Base-by-base conservation (phyloP, 192 early-diverging fungal genomes). In the Entomortierella chlamydospora region DNA sequence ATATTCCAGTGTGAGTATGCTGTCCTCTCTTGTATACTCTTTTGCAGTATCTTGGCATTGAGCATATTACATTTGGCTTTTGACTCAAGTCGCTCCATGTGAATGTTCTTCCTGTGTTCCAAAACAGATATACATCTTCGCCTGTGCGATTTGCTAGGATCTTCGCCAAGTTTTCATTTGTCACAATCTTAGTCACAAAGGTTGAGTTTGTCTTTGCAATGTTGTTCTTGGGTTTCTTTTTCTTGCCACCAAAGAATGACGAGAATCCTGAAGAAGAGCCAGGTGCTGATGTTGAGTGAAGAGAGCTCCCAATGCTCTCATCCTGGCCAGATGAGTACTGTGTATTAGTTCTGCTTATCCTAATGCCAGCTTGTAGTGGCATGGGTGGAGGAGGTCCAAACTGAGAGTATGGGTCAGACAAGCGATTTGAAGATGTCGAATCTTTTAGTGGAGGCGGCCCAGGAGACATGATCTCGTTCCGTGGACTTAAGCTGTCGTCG, bases 121-220 rank as follows among this genome's bases (percentile, higher is more conserved):
- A 87, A 72, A 95, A 93, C 43, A 95, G 61, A 73, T 92, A 93
- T 0, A 90, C 89, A 41, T 89, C 86, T 52, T 89, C 90, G 53
- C 82, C 81, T 22, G 81, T 82, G 26, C 88, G 71, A 47, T 84
- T 85, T 42, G 84, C 81, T 26, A 91, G 71, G 58, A 91, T 86
- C 62, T 84, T 87, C 26, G 91, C 89, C 28, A 94, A 72, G 59
- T 90, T 87, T 58, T 94, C 93, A 68, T 90, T 87, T 2, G 91
- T 91, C 13, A 89, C 83, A 22, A 94, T 90, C n/a, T 88, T 84
- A 37, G 86, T 69, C 28, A 94, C 91, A 83, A 89, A 93, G 4
- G 89, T 85, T 12, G 93, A 94, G 33, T 90, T 92, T 8, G 91
- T 91, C 51, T 93, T 93, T 17, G 91, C 86, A 47, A 94, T 89